Evolutionary conservation across 2,329 filamentous ascomycete species (phyloP).

Genomic region (Aspergillus pseudotamarii): DNA sequence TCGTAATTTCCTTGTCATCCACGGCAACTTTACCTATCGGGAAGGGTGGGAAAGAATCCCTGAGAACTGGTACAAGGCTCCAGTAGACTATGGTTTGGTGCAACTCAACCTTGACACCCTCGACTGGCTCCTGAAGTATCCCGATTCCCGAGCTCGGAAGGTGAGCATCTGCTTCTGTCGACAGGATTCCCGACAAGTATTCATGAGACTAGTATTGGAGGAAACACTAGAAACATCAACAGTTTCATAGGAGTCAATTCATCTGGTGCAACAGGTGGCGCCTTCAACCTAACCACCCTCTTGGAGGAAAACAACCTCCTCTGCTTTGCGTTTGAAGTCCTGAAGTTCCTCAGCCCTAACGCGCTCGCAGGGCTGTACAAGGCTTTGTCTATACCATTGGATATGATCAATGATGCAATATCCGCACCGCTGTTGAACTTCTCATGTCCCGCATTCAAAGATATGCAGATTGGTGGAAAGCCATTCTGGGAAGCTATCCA

Average conservation of each 20-base stretch:
- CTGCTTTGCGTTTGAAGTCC: slow-evolving; percentile 42
- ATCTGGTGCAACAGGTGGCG: slow-evolving; percentile 46
- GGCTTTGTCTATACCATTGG: slow-evolving; percentile 31
- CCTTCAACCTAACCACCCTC: slow-evolving; percentile 37
- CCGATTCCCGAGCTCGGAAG: slow-evolving; percentile 47
- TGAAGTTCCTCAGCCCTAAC: slow-evolving; percentile 38
- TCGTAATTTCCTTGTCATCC: slow-evolving; percentile 53
- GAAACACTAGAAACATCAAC: slow-evolving; percentile 56
- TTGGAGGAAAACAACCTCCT: slow-evolving; percentile 45
- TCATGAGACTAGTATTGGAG: slow-evolving; percentile 48
- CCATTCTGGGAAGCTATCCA: slow-evolving; percentile 34
- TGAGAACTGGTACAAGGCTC: slow-evolving; percentile 54
- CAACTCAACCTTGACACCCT: slow-evolving; percentile 47
- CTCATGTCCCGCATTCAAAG: slow-evolving; percentile 35
- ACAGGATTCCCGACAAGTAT: not conserved
- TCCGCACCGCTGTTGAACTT: slow-evolving; percentile 31
- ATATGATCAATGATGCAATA: slow-evolving; percentile 33
- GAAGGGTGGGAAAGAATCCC: slow-evolving; percentile 57
- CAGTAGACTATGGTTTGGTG: slow-evolving; percentile 52
- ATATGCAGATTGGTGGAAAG: slow-evolving; percentile 34
- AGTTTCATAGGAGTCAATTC: slow-evolving; percentile 54
- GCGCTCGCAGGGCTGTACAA: slow-evolving; percentile 32
- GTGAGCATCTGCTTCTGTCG: slow-evolving; percentile 15
- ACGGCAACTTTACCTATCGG: slow-evolving; percentile 47
- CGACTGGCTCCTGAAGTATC: slow-evolving; percentile 42